Evolutionary conservation across 768 basidiomycete genomes (phyloP).

Genomic region (Kwoniella botswanensis): DNA sequence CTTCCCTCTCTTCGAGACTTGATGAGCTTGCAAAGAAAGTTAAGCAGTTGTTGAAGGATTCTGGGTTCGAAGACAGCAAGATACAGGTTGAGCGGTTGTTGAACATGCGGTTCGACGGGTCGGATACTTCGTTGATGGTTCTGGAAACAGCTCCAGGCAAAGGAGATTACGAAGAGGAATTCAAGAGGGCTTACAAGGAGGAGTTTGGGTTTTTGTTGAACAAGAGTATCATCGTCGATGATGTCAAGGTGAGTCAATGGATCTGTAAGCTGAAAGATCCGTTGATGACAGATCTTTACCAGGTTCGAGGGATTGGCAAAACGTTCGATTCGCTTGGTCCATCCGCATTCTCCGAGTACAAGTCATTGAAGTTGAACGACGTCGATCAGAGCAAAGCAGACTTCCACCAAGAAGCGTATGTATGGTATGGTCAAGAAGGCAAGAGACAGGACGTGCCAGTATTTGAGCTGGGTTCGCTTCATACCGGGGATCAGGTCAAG

Average conservation of each 20-base stretch:
- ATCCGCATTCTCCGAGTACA: slow-evolving; percentile 78
- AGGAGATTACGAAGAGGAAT: slow-evolving; percentile 67
- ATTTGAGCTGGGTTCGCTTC: slow-evolving; percentile 66
- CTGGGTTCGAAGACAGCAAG: slow-evolving; percentile 36
- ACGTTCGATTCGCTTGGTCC: slow-evolving; percentile 66
- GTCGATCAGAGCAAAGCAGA: slow-evolving; percentile 54
- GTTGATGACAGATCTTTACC: neutral
- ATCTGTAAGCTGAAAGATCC: neutral
- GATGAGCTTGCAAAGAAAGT: slow-evolving; percentile 33
- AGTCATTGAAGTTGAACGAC: slow-evolving; percentile 61
- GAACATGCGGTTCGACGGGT: slow-evolving; percentile 46
- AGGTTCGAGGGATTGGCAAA: slow-evolving; percentile 30
- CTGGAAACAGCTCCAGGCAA: slow-evolving; percentile 65
- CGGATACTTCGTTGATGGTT: slow-evolving; percentile 88
- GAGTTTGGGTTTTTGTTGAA: slow-evolving; percentile 60
- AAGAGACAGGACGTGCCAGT: slow-evolving; percentile 80
- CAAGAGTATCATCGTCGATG: slow-evolving; percentile 57
- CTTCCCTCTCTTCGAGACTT: slow-evolving; percentile 68
- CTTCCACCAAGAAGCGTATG: slow-evolving; percentile 42
- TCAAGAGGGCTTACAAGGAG: slow-evolving; percentile 37
- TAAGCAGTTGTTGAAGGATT: slow-evolving; percentile 27
- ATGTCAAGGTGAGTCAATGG: slow-evolving; percentile 36
- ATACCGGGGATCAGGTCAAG: slow-evolving; percentile 66
- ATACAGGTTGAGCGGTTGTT: slow-evolving; percentile 37
- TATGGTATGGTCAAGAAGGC: slow-evolving; percentile 43